A percentile compares a stretch with the other conserved stretches of the same genome.
These are phyloP conservation scores for Tylopilus balloui DNA, from an alignment of 768 basidiomycete genomes.

Conservation along the genomic window DNA sequence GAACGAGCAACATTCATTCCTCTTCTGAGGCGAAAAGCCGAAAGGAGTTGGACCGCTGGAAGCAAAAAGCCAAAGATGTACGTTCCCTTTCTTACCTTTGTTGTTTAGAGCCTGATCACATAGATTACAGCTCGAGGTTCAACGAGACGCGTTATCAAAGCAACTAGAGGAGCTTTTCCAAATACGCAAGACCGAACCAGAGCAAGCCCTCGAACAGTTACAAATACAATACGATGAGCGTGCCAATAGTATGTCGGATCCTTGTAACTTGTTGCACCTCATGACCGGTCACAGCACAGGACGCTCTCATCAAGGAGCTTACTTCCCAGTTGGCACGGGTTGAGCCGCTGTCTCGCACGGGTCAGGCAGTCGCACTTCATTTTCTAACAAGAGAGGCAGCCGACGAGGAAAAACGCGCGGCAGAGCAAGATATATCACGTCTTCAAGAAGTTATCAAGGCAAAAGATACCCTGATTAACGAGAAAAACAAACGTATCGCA, in stretches of 20 bases:
- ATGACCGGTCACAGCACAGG: slow-evolving; percentile 45
- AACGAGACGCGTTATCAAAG: slow-evolving; percentile 43
- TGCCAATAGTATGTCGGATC: slow-evolving; percentile 42
- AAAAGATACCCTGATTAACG: slow-evolving; percentile 37
- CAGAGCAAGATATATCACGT: slow-evolving; percentile 45
- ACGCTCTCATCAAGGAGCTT: slow-evolving; percentile 43
- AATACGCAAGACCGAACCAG: slow-evolving; percentile 62
- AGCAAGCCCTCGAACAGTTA: slow-evolving; percentile 47
- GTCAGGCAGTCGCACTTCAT: slow-evolving; percentile 51
- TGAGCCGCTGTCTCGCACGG: slow-evolving; percentile 49
- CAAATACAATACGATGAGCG: slow-evolving; percentile 48
- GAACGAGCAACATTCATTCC: slow-evolving; percentile 9
- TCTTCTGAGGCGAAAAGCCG: slow-evolving; percentile 13
- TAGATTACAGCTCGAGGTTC: slow-evolving; percentile 30
- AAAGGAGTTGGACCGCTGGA: slow-evolving; percentile 31
- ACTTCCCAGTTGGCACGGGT: slow-evolving; percentile 49
- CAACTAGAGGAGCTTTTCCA: slow-evolving; percentile 59
- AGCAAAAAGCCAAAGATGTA: slow-evolving; percentile 29
- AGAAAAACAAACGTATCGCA: slow-evolving; percentile 44
- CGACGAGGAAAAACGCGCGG: slow-evolving; percentile 56
- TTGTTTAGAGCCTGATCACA: neutral
- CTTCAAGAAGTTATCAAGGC: slow-evolving; percentile 42
- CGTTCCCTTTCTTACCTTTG: neutral
- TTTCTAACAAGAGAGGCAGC: slow-evolving; percentile 72
- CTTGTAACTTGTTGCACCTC: neutral